phyloP scores from a whole-genome alignment of 176 grass and related monocot genomes.

The Musa itinerans region DNA sequence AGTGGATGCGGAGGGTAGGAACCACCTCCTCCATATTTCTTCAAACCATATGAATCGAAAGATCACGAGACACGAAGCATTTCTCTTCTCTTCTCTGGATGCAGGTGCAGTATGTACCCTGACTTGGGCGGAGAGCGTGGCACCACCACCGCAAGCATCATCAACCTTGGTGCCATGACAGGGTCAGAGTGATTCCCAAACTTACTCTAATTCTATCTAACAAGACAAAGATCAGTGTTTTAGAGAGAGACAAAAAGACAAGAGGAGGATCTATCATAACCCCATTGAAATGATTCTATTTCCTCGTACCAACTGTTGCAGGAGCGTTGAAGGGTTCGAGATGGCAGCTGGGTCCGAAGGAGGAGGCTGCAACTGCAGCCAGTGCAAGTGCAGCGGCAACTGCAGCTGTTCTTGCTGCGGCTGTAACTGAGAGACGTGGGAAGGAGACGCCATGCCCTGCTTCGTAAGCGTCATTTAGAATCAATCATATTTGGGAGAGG shows the following conservation, averaged over 20 bases:
- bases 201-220: not conserved
- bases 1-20: conserved; percentile 38
- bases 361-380: conserved; percentile 33
- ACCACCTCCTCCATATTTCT: conserved; percentile 2
- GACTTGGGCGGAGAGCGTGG: conserved; percentile 10
- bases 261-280: not conserved
- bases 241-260: not conserved
- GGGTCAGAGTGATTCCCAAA: conserved; percentile 25
- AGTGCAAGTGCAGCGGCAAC: conserved; percentile 41
- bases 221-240: not conserved
- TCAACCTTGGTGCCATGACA: conserved; percentile 11
- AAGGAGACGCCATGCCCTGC: not conserved
- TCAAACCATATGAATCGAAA: not conserved
- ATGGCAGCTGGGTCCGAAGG: conserved; percentile 25
- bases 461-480: no score
- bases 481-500: no score
- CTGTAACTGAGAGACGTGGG: conserved; percentile 22
- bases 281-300: conserved; percentile 1
- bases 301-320: conserved; percentile 5
- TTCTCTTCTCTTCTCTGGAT: not conserved
- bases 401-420: conserved; percentile 41
- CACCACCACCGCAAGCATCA: conserved; percentile 1
- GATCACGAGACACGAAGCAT: not conserved
- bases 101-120: conserved; percentile 40
- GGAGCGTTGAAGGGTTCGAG: conserved; percentile 23